Evolutionary conservation across 257 asterid species (phyloP).

Genomic region (Solanum tarapatanum): DNA sequence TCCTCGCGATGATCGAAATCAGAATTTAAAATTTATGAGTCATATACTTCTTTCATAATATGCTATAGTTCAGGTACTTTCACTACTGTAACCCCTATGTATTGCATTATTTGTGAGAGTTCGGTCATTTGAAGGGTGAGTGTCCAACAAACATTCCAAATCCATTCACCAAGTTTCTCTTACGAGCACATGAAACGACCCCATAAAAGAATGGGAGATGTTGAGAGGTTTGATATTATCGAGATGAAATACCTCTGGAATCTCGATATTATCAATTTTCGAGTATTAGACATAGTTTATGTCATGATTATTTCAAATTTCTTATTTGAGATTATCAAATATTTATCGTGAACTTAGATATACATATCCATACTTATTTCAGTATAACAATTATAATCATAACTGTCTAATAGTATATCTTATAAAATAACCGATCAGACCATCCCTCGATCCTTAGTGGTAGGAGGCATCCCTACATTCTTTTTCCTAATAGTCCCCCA

Average conservation of each 20-base stretch:
- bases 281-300: too few relatives aligned
- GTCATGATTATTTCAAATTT: neutral
- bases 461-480: neutral
- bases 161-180: neutral
- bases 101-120: too few relatives aligned
- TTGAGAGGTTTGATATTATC: neutral
- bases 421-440: neutral
- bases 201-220: neutral
- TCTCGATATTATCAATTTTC: too few relatives aligned
- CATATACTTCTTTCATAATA: neutral
- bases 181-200: too few relatives aligned
- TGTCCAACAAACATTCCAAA: neutral
- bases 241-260: accelerated
- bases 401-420: neutral
- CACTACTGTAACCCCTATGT: neutral
- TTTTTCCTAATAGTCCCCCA: neutral
- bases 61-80: neutral
- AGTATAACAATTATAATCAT: accelerated
- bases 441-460: neutral
- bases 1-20: neutral
- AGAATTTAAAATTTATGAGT: neutral
- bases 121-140: neutral
- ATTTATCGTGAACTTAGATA: too few relatives aligned
- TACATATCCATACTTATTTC: accelerated
- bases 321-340: neutral